Conservation (phyloP, 2,329 filamentous ascomycete species). For the Bertia moriformis region DNA sequence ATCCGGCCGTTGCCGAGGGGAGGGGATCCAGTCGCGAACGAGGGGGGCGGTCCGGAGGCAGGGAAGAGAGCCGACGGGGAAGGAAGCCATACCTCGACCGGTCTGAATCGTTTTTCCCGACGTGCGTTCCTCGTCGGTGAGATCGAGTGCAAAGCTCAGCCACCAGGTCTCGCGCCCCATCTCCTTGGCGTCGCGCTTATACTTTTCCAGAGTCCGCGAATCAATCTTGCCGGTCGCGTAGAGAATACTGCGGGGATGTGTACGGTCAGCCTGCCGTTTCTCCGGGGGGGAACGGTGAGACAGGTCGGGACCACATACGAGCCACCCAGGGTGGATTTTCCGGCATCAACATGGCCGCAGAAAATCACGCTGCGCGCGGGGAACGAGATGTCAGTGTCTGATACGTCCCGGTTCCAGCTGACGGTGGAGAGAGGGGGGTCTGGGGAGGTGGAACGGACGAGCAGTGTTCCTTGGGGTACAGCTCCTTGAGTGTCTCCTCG, state of each 20-base stretch:
- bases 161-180: conserved; percentile 97
- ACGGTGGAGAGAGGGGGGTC: no score
- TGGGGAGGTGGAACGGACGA: no score
- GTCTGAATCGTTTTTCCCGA: conserved; percentile 99
- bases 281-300: no score
- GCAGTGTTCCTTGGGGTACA: conserved; percentile 83
- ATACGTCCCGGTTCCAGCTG: no score
- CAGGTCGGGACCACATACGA: no score
- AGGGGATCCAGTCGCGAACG: no score
- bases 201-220: conserved; percentile 94
- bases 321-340: conserved; percentile 90
- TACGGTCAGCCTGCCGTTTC: no score
- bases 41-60: no score
- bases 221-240: conserved; percentile 98
- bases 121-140: conserved; percentile 88
- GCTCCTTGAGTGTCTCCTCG: conserved; percentile 68
- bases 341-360: conserved; percentile 94
- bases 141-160: conserved; percentile 90
- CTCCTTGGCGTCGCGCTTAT: conserved; percentile 92
- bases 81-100: no score
- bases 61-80: no score
- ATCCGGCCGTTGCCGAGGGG: no score
- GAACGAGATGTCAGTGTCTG: conserved; percentile 49
- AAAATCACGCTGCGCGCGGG: conserved; percentile 99
- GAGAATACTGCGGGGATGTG: no score